Evolutionary conservation across 352 stramenopile genomes (phyloP), one percentile per base, ranked within the genome.

Genomic region (Globisporangium echinulatum): DNA sequence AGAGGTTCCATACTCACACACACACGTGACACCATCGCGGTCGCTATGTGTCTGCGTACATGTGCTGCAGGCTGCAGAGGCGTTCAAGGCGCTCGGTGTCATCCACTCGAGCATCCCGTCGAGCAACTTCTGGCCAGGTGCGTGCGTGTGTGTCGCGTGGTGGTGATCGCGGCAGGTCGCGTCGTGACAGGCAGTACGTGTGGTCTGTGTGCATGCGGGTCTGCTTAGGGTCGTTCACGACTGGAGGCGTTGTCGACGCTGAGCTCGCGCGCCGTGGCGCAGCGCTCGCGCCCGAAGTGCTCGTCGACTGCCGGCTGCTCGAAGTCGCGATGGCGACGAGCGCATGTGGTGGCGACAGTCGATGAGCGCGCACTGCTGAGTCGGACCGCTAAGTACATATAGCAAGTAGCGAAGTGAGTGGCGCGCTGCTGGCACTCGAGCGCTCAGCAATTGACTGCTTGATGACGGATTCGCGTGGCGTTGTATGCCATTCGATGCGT

Each of bases 81-180:
- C 77, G 0, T 86, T 71, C 66, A 86, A 87, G 51, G 50, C 71
- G 0, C 67, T 89, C 2, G 79, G 77, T 0, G 56, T 87, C 54
- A 74, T 89, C 47, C 64, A 69, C 10, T 42, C 46, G 13, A 67
- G 53, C 4, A 69, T 72, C 36, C 51, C 61, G 1, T 70, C 79
- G 0, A 87, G 66, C 60, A 75, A 75, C 54, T 86, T 85, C 52
- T 89, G 79, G 79, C 79, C 79, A 56, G 73, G 68, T 70, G 17
- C 7, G 46, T 25, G n/a, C 7, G 49, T 36, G n/a, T 3, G 46
- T 25, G 46, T 54, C 6, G 10, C 7, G 53, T 13, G 3, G n/a
- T 33, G n/a, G 25, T 33, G 25, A 33, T 33, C 25, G 25, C 25
- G 2, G 2, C 25, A 33, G 25, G 25, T 33, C 25, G 25, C 2